phyloP scores from a whole-genome alignment of 2,329 filamentous ascomycete species.

The Aspergillus sp. region DNA sequence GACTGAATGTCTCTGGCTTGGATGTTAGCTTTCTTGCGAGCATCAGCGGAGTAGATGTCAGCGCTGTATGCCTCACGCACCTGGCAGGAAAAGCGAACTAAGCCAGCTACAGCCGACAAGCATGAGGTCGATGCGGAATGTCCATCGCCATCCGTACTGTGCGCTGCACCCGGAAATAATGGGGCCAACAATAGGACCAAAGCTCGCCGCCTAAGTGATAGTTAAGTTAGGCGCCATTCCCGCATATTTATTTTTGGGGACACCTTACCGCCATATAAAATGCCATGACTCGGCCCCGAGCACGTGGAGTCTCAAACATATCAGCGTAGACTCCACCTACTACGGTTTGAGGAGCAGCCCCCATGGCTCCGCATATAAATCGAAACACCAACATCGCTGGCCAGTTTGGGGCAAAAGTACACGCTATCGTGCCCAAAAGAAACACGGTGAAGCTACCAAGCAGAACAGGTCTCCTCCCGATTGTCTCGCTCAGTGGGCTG shows the following conservation, averaged over 20 bases:
- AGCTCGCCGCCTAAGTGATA: conserved; percentile 33
- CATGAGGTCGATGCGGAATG: conserved; percentile 64
- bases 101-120: conserved; percentile 61
- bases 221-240: not conserved
- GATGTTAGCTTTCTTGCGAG: not conserved
- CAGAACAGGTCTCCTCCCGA: conserved; percentile 46
- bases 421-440: conserved; percentile 44
- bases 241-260: not conserved
- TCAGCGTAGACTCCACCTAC: conserved; percentile 51
- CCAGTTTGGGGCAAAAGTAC: conserved; percentile 47
- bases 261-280: conserved; percentile 44
- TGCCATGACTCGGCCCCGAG: conserved; percentile 41
- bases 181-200: conserved; percentile 46
- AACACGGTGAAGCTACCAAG: conserved; percentile 52
- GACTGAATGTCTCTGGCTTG: conserved; percentile 58
- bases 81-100: conserved; percentile 62
- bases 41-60: not conserved
- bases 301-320: conserved; percentile 43
- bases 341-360: conserved; percentile 46
- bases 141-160: conserved; percentile 48
- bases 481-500: conserved; percentile 46
- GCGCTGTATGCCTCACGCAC: conserved; percentile 13
- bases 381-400: conserved; percentile 45
- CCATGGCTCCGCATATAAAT: conserved; percentile 43
- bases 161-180: conserved; percentile 49